These are phyloP conservation scores for Sodiomyces alkalinus DNA, from an alignment of 2,329 filamentous ascomycete species.

Conservation along the genomic window DNA sequence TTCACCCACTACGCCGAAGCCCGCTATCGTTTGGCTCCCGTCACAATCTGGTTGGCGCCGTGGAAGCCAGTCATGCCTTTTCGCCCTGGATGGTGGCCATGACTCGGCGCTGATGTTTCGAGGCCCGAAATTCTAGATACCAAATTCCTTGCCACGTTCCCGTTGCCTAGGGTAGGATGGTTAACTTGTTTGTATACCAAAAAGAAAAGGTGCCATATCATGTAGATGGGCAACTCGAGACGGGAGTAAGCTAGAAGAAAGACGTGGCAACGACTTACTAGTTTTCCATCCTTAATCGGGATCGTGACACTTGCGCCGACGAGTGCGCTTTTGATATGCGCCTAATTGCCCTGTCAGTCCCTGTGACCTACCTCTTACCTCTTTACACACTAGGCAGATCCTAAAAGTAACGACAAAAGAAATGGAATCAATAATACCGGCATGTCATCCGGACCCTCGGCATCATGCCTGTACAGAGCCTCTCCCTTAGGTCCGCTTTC, in stretches of 20 bases:
- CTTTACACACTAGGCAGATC: no score
- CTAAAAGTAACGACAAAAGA: background rate
- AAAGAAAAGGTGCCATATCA: background rate
- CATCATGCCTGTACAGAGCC: slow-evolving; percentile 70
- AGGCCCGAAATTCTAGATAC: slow-evolving; percentile 78
- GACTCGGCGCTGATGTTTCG: slow-evolving; percentile 63
- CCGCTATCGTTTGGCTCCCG: background rate
- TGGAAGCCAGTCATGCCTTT: slow-evolving; percentile 36
- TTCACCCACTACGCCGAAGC: background rate
- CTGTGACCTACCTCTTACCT: slow-evolving; percentile 2
- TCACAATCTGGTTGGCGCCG: no score
- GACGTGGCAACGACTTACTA: slow-evolving; percentile 31
- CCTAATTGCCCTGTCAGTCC: no score
- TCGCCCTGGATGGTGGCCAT: slow-evolving; percentile 93
- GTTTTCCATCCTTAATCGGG: slow-evolving; percentile 72
- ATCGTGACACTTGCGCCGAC: slow-evolving; percentile 82
- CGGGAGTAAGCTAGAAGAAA: no score
- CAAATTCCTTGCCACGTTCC: slow-evolving; percentile 81
- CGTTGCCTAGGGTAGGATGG: slow-evolving; percentile 26
- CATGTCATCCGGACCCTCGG: slow-evolving; percentile 89
- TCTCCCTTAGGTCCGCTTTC: slow-evolving; percentile 57
- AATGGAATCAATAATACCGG: no score
- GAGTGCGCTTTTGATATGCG: slow-evolving; percentile 84
- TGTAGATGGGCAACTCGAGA: no score
- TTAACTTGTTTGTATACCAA: background rate